A percentile compares a stretch with the other conserved stretches of the same genome.
Evolutionary conservation across 345 rosid genomes (phyloP).

Genomic region (Moricandia arvensis): DNA sequence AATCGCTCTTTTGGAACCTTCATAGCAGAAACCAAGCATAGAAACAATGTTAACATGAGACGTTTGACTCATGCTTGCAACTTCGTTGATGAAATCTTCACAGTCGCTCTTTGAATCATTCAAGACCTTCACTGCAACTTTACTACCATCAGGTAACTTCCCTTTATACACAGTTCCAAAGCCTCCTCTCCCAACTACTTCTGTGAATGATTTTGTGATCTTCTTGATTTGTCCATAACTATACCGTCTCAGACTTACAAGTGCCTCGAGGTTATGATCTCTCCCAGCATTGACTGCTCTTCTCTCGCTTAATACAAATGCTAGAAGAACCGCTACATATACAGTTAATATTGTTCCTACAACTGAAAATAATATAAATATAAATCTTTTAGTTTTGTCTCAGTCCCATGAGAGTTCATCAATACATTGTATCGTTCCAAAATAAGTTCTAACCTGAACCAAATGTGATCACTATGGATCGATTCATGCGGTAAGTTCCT

Average conservation of each 20-base stretch:
- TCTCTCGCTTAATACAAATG: neutral
- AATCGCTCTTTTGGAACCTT: slow-evolving; percentile 37
- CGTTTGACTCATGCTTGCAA: slow-evolving; percentile 46
- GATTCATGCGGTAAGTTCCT: neutral
- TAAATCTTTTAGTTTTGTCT: neutral
- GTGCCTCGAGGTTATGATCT: neutral
- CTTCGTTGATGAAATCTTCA: slow-evolving; percentile 52
- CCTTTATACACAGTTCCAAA: slow-evolving; percentile 33
- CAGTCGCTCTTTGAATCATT: slow-evolving; percentile 25
- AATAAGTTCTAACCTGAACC: slow-evolving; percentile 9
- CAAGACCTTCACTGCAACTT: slow-evolving; percentile 39
- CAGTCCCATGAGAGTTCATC: neutral
- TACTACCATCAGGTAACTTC: slow-evolving; percentile 22
- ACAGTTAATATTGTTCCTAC: neutral
- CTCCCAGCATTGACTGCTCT: slow-evolving; percentile 3
- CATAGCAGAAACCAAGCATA: slow-evolving; percentile 45
- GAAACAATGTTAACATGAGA: slow-evolving; percentile 50
- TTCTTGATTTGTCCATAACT: slow-evolving; percentile 27
- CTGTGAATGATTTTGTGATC: slow-evolving; percentile 36
- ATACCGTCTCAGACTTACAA: slow-evolving; percentile 25
- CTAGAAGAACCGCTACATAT: neutral
- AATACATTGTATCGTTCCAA: neutral
- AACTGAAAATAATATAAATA: neutral
- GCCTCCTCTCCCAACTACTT: slow-evolving; percentile 37
- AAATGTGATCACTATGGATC: neutral